Conservation (phyloP, 768 basidiomycete genomes). For the Xerocomellus dryophilus region DNA sequence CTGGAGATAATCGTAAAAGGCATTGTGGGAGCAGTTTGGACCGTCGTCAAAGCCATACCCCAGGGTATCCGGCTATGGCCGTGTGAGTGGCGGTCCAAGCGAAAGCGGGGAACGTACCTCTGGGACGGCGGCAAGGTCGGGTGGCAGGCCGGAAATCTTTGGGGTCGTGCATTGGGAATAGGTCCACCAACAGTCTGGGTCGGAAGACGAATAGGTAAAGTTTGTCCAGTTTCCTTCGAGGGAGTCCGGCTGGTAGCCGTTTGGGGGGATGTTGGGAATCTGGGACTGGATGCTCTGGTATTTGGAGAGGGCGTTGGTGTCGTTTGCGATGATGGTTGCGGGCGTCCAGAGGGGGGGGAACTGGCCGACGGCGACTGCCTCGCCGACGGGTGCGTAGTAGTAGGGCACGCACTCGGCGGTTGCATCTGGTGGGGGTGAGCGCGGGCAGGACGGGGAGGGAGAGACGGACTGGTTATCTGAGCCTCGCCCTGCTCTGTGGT, state of each 20-base stretch:
- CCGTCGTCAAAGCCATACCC: conserved; percentile 66
- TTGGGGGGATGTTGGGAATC: conserved; percentile 49
- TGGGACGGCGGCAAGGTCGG: conserved; percentile 46
- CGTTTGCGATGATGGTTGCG: conserved; percentile 41
- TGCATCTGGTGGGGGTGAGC: conserved; percentile 25
- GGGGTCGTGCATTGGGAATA: conserved; percentile 43
- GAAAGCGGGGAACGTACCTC: conserved; percentile 35
- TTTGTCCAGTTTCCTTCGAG: conserved; percentile 31
- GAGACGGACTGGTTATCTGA: conserved; percentile 34
- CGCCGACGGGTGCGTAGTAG: conserved; percentile 36
- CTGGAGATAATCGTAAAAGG: conserved; percentile 53
- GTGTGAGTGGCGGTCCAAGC: neutral
- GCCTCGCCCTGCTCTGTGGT: conserved; percentile 37
- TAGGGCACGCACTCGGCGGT: conserved; percentile 44
- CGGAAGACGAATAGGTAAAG: conserved; percentile 36
- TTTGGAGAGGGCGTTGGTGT: conserved; percentile 41
- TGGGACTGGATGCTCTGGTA: conserved; percentile 42
- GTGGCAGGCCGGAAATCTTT: conserved; percentile 41
- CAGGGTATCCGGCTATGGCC: conserved; percentile 43
- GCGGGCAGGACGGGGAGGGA: neutral
- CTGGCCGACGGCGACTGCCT: conserved; percentile 27
- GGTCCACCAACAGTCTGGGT: conserved; percentile 51
- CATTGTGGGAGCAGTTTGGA: conserved; percentile 62
- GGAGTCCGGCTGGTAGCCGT: conserved; percentile 28
- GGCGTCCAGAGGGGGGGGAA: conserved; percentile 48